phyloP scores from a whole-genome alignment of 1,284 basidiomycete species.

The Peniophora sp. region DNA sequence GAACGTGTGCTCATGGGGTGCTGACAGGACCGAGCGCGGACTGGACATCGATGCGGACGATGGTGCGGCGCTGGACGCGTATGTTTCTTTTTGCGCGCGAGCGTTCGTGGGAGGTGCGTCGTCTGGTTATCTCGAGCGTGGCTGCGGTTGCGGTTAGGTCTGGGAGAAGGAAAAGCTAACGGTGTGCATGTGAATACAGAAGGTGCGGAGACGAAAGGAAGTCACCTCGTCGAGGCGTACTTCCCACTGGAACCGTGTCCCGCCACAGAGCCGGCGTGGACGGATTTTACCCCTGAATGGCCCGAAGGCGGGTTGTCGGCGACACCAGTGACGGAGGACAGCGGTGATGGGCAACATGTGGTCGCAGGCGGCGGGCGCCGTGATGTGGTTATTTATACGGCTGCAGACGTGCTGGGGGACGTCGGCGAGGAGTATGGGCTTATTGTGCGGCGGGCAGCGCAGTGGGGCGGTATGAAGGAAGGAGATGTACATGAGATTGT shows the following conservation, averaged over 20 bases:
- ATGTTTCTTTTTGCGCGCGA: conserved; percentile 57
- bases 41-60: conserved; percentile 41
- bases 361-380: background rate
- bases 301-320: conserved; percentile 8
- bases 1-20: conserved; percentile 5
- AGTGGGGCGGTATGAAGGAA: conserved; percentile 43
- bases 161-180: background rate
- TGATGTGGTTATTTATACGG: conserved; percentile 48
- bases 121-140: background rate
- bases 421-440: conserved; percentile 38
- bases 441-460: conserved; percentile 40
- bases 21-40: conserved; percentile 27
- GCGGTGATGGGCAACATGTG: conserved; percentile 11
- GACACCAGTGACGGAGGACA: conserved; percentile 10
- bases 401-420: conserved; percentile 50
- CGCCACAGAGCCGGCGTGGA: background rate
- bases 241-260: conserved; percentile 10
- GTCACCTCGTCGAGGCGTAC: conserved; percentile 9
- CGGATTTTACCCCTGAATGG: background rate
- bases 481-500: conserved; percentile 44
- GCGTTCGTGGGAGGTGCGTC: conserved; percentile 32
- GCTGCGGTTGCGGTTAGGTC: background rate
- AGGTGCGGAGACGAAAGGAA: conserved; percentile 1
- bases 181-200: too few relatives aligned
- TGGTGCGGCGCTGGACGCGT: conserved; percentile 51